Percentiles rank a stretch among this genome's conserved stretches.
Evolutionary conservation across 2,329 filamentous ascomycete species (phyloP).

Genomic region (Pseudocercospora fijiensis): DNA sequence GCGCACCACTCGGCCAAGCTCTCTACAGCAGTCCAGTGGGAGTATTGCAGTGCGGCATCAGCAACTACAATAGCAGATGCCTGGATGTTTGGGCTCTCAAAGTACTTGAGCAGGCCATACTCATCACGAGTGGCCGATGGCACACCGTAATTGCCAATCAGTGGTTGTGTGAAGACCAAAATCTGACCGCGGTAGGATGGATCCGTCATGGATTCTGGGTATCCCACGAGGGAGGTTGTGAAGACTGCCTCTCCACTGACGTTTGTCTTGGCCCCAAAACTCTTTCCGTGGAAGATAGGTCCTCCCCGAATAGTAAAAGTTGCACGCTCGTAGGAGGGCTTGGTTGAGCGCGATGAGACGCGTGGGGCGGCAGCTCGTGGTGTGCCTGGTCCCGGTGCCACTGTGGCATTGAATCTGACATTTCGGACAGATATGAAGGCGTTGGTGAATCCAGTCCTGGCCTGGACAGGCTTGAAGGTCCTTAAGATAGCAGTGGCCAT

Average conservation of each 20-base stretch:
- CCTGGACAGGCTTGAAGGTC: conserved; percentile 49
- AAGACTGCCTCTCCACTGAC: conserved; percentile 98
- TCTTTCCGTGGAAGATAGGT: conserved; percentile 92
- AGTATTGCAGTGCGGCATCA: conserved; percentile 90
- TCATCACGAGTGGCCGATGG: conserved; percentile 81
- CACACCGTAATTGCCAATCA: conserved; percentile 98
- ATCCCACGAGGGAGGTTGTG: conserved; percentile 95
- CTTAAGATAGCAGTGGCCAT: conserved; percentile 54
- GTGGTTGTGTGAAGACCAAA: conserved; percentile 93
- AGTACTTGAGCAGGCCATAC: conserved; percentile 91
- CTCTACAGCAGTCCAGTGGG: conserved; percentile 98
- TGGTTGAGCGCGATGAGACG: conserved; percentile 55
- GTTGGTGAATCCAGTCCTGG: conserved; percentile 43
- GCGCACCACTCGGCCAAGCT: conserved; percentile 92
- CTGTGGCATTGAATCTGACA: conserved; percentile 60
- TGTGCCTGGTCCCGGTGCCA: conserved; percentile 69
- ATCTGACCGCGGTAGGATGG: conserved; percentile 81
- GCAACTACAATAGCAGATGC: conserved; percentile 93
- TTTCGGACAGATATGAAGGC: conserved; percentile 47
- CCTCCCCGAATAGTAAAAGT: conserved; percentile 96
- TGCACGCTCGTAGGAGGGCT: conserved; percentile 71
- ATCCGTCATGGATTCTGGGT: conserved; percentile 81
- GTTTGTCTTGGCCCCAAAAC: conserved; percentile 94
- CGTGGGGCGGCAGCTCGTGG: conserved; percentile 65
- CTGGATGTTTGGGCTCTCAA: conserved; percentile 97